Evolutionary conservation across 257 asterid genomes (phyloP), one percentile per base, ranked within the genome.

Genomic region (Nicotiana noctiflora): DNA sequence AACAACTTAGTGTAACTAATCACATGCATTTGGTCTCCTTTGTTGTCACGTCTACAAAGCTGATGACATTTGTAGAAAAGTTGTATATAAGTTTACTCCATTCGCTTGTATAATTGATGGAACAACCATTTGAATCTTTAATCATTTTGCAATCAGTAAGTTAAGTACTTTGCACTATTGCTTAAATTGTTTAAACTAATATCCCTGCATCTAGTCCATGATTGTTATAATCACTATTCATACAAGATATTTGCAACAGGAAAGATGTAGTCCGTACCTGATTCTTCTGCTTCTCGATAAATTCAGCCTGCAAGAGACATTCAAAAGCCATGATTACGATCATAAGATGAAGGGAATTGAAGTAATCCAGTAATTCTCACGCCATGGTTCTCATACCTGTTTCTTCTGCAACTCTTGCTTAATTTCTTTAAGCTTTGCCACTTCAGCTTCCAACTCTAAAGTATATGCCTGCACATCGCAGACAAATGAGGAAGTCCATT

Each of bases 391-490:
- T 60, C 25, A 4, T 55, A 87, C 89, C 89, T 85, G 89, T 75
- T 83, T 85, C 60, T 83, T 83, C 79, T 64, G 84, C 62, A 87
- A 75, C 27, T 84, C 86, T 80, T 77, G 51, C 72, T 87, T 87
- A 76, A 80, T 56, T 80, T 87, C 90, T 80, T 84, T 87, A 31
- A 85, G 89, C 75, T 84, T 85, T 70, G 87, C 89, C 55, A 87
- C 82, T 84, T 87, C 90, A 29, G 86, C 90, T 82, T 87, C 90
- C 84, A 87, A 78, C 81, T 87, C 90, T 31, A 82, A 80, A 15
- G 87, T 85, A 40, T 85, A 85, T 8, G 90, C 90, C 90, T 87
- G 79, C 29, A 75, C 10, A 62, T 57, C 44, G 53, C 59, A 23
- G 37, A 72, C 77, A 72, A 72, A 72, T 46, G 77, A 68, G 19